A percentile compares a stretch with the other conserved stretches of the same genome.
Evolutionary conservation across 2,329 filamentous ascomycete genomes (phyloP).

Genomic region (Penicillium brasilianum): DNA sequence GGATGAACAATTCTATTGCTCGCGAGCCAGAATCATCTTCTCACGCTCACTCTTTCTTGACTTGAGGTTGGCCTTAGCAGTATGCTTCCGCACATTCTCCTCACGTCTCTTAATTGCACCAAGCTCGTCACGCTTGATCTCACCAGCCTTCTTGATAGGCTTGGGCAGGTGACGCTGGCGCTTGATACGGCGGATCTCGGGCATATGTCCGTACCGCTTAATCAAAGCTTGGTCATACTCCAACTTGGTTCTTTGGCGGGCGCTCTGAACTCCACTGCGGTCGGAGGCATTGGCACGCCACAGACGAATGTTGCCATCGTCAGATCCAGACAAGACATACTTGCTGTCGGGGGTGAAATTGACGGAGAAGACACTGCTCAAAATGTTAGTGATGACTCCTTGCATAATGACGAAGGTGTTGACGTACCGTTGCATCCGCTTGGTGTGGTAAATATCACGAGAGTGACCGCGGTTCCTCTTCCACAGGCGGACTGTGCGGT

Average conservation of each 20-base stretch:
- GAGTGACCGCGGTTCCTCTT: constrained; percentile 79
- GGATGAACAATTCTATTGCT: constrained; percentile 54
- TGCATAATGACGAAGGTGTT: neutral
- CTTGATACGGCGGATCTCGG: constrained; percentile 88
- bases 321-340: constrained; percentile 87
- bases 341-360: constrained; percentile 87
- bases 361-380: constrained; percentile 73
- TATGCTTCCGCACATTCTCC: constrained; percentile 93
- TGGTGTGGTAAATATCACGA: constrained; percentile 94
- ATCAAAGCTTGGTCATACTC: constrained; percentile 90
- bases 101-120: constrained; percentile 85
- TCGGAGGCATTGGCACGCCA: constrained; percentile 89
- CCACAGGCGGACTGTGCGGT: constrained; percentile 87
- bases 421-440: constrained; percentile 80
- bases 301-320: constrained; percentile 88
- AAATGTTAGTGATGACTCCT: constrained; percentile 20
- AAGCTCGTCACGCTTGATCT: constrained; percentile 92
- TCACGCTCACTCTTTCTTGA: constrained; percentile 77
- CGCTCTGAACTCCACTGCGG: constrained; percentile 82
- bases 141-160: constrained; percentile 90
- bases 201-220: constrained; percentile 90
- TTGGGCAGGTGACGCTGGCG: constrained; percentile 90
- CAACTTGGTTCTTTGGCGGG: constrained; percentile 81
- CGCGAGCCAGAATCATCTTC: constrained; percentile 81
- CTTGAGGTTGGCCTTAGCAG: constrained; percentile 77